Evolutionary conservation across 2,329 filamentous ascomycete species (phyloP), one percentile per base, ranked within the genome.

Genomic region (Colletotrichum eleusines): DNA sequence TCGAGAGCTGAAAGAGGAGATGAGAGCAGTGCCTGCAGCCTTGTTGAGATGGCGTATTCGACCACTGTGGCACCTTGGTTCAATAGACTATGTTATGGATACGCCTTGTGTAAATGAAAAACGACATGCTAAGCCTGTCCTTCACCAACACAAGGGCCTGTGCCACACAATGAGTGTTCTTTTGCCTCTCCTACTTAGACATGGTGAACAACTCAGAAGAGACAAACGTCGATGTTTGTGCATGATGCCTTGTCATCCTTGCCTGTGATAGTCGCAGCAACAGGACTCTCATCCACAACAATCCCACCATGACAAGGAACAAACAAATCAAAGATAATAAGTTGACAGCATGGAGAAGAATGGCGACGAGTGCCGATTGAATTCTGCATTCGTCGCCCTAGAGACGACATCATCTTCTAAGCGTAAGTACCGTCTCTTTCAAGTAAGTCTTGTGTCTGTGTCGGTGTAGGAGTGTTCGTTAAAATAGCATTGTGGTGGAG

Each of bases 391-490:
- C 48, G 61, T 51, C 55, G 33, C 42, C 57, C 55, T 69, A 48
- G 40, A 60, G 40, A 60, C 65, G n/a, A 64, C 40, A 55, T 33
- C n/a, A 54, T 50, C 59, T 65, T 72, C 69, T 71, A 70, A 70
- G 69, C 42, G 33, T 60, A 66, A 61, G 50, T 65, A 66, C 60
- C 40, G 59, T 66, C 42, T 71, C 54, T 44, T 62, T 57, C 50
- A 66, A 58, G 50, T 57, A 55, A 12, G 35, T 65, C 61, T 65
- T 62, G 53, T 63, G 50, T 63, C 42, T 69, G 63, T 59, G 68
- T 68, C 58, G 40, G 59, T 63, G 48, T 51, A 62, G 62, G 69
- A 60, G 58, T 63, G 60, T 72, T 73, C 63, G 69, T 71, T 67
- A 69, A 63, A 66, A 53, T 67, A 63, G 59, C 59, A 67, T 73